A percentile compares a stretch with the other conserved stretches of the same genome.
Conservation (phyloP, 352 stramenopile genomes). For the Pythium phragmitis region DNA sequence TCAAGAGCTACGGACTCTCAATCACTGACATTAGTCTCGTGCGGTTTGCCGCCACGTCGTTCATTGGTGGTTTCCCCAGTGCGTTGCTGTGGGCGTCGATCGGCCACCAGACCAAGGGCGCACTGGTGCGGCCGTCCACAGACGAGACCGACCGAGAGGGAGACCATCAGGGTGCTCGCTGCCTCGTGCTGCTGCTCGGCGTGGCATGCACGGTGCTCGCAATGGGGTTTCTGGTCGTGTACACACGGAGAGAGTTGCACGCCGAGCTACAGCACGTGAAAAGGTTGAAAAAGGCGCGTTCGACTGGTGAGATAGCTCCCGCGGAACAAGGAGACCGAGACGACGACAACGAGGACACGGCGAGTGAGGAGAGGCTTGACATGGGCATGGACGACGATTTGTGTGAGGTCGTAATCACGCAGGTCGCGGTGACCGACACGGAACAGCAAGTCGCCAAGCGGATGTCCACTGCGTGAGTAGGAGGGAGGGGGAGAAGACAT, state of each 20-base stretch:
- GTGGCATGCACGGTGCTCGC: conserved; percentile 27
- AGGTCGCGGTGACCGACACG: conserved; percentile 16
- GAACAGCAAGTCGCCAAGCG: conserved; percentile 25
- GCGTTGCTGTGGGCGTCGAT: conserved; percentile 69
- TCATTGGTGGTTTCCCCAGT: conserved; percentile 51
- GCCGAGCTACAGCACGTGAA: conserved; percentile 18
- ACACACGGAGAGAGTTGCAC: conserved; percentile 27
- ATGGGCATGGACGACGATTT: not conserved
- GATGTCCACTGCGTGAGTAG: conserved; percentile 12
- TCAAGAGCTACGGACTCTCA: conserved; percentile 77
- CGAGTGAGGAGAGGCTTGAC: conserved; percentile 6
- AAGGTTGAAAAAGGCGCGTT: conserved; percentile 6
- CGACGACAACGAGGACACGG: conserved; percentile 14
- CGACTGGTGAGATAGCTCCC: not conserved
- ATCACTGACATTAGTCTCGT: conserved; percentile 58
- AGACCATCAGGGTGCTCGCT: conserved; percentile 18
- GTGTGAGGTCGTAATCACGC: conserved; percentile 22
- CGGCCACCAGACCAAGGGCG: conserved; percentile 49
- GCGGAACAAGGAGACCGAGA: not conserved
- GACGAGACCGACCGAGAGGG: not conserved
- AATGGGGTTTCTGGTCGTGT: conserved; percentile 30
- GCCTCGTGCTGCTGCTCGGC: conserved; percentile 21
- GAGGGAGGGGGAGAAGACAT: too few relatives aligned
- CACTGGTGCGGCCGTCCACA: conserved; percentile 26
- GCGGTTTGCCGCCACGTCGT: conserved; percentile 56